Base-by-base conservation (phyloP, 352 stramenopile species). In the Pythium pyrilobum region DNA sequence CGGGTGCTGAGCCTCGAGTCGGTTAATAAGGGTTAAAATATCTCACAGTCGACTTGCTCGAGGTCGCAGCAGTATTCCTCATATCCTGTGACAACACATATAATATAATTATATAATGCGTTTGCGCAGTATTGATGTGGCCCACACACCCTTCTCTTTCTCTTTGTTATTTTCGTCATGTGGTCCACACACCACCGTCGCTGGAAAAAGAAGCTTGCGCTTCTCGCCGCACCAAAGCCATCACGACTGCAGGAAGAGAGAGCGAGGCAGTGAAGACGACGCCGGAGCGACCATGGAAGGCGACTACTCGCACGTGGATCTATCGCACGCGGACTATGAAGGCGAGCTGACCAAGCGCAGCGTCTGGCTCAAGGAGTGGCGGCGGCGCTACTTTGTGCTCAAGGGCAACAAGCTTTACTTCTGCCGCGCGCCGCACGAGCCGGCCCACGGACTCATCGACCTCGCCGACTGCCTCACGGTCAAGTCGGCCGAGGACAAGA, bases 371-470 rank as follows among this genome's bases (percentile, higher is more conserved):
- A 96, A 96, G 69, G 81, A 95, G 65, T 96, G 87, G 87, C 83
- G 87, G 34, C 82, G 81, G 62, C 80, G 87, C 38, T 96, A 94
- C 71, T 96, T 96, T 65, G 78, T 94, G 59, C 83, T 96, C 39
- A 92, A 95, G 60, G 87, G 87, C 59, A 93, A 96, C 77, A 94
- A 94, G 57, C 71, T 96, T 25, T 96, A 93, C 72, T 96, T 96
- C 66, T 90, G 77, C 54, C 74, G 77, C 31, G 69, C 79, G 9
- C 64, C 87, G 62, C 58, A 72, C 38, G 83, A 90, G 59, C 73
- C 79, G 9, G 85, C 87, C 29, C 87, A 96, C 65, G 87, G 87
- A 0, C 72, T 94, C 42, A 96, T 96, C 64, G 86, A 96, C 62
- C 61, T 96, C 24, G 84, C 85, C 7, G 77, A 95, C 63, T 96